Evolutionary conservation across 192 early-diverging fungal species (phyloP).

Genomic region (Powellomyces hirtus): DNA sequence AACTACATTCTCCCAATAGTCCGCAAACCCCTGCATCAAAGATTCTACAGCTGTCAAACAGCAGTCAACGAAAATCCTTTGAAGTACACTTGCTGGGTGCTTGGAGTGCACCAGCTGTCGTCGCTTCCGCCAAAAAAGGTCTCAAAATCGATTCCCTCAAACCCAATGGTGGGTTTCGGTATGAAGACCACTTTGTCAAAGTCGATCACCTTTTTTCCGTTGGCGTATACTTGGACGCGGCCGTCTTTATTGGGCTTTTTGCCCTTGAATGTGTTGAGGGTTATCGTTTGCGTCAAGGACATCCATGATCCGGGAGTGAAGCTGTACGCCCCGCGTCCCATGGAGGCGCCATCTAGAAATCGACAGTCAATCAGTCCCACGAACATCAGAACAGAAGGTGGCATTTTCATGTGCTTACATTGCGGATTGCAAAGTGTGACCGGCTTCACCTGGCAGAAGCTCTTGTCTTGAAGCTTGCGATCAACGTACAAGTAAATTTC

Average conservation of each 20-base stretch:
- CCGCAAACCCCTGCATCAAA: too few species aligned
- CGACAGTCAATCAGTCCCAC: not conserved
- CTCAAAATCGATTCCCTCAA: constrained; percentile 43
- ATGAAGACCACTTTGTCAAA: constrained; percentile 17
- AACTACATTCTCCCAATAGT: too few species aligned
- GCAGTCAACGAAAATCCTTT: constrained; percentile 26
- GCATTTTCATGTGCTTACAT: constrained; percentile 4
- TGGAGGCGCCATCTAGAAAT: constrained; percentile 37
- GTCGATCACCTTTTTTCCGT: constrained; percentile 25
- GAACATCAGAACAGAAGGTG: too few species aligned
- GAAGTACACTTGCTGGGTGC: constrained; percentile 32
- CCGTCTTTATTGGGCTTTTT: constrained; percentile 26
- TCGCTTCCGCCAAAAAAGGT: constrained; percentile 43
- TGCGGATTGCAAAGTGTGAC: constrained; percentile 50
- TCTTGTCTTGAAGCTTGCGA: not conserved
- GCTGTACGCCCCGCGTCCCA: constrained; percentile 50
- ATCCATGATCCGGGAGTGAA: constrained; percentile 50
- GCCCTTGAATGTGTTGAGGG: constrained; percentile 27
- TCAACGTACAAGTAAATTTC: constrained; percentile 54
- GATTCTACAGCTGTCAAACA: too few species aligned
- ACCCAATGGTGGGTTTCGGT: constrained; percentile 4
- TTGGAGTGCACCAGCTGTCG: constrained; percentile 27
- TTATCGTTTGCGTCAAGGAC: constrained; percentile 41
- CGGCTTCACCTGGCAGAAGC: constrained; percentile 35
- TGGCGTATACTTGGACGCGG: constrained; percentile 21